phyloP scores from a whole-genome alignment of 2,329 filamentous ascomycete genomes.

The Cladosporium velox region DNA sequence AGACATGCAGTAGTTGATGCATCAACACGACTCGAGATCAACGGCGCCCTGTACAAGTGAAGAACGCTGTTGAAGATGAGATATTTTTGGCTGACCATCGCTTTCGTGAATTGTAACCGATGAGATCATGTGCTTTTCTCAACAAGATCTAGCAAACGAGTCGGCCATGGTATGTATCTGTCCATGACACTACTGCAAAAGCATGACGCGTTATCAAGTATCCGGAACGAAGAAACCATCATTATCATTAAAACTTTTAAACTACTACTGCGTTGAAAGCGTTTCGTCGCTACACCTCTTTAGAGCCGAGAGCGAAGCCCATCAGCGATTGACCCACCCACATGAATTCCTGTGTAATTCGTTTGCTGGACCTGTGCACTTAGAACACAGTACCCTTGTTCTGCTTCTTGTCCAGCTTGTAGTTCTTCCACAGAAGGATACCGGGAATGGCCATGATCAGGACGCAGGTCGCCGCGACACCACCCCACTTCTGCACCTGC shows the following conservation, averaged over 20 bases:
- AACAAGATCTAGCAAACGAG: not conserved
- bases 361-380: not conserved
- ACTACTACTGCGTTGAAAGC: not conserved
- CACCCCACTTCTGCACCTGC: slow-evolving; percentile 48
- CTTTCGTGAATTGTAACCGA: not conserved
- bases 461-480: slow-evolving; percentile 42
- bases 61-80: not conserved
- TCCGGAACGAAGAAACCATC: not conserved
- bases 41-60: slow-evolving; percentile 3
- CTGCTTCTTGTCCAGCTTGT: slow-evolving; percentile 41
- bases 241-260: not conserved
- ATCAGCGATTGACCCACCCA: not conserved
- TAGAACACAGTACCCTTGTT: slow-evolving; percentile 40
- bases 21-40: slow-evolving; percentile 8
- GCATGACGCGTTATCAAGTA: not conserved
- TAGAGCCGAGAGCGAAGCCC: not conserved
- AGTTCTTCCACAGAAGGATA: slow-evolving; percentile 41
- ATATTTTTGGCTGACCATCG: not conserved
- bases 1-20: slow-evolving; percentile 12
- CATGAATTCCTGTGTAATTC: not conserved
- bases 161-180: not conserved
- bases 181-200: not conserved
- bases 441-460: slow-evolving; percentile 36
- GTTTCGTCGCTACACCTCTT: not conserved
- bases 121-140: not conserved